These are phyloP conservation scores for Cunninghamia lanceolata DNA, from an alignment of 75 land plant genomes.

Conservation along the genomic window DNA sequence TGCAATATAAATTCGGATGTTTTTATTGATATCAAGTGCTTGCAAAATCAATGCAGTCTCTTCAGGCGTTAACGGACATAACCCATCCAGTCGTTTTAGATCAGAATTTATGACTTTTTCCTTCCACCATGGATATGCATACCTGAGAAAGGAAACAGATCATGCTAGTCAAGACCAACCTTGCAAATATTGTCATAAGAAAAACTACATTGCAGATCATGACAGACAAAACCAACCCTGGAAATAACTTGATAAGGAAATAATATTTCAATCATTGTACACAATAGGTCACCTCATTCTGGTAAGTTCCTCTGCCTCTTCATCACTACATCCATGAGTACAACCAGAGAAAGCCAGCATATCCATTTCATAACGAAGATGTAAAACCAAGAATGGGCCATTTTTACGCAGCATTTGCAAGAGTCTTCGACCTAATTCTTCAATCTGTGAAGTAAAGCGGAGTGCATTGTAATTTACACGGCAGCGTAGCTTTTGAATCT, in stretches of 20 bases:
- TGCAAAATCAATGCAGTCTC: conserved; percentile 45
- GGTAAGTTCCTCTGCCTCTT: conserved; percentile 56
- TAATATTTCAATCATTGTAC: neutral
- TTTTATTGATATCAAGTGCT: conserved; percentile 32
- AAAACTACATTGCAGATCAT: neutral
- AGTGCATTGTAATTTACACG: conserved; percentile 76
- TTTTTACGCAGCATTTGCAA: conserved; percentile 24
- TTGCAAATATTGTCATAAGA: conserved; percentile 11
- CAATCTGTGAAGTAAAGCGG: conserved; percentile 63
- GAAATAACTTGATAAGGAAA: neutral
- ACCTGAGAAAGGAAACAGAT: conserved; percentile 35
- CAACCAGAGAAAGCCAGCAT: conserved; percentile 85
- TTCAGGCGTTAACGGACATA: conserved; percentile 62
- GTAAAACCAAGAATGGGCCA: conserved; percentile 46
- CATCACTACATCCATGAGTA: conserved; percentile 49
- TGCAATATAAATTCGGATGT: conserved; percentile 51
- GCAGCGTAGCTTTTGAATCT: conserved; percentile 66
- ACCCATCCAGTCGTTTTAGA: conserved; percentile 36
- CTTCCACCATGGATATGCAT: conserved; percentile 66
- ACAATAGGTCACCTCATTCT: conserved; percentile 40
- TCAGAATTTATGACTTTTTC: conserved; percentile 57
- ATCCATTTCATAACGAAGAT: conserved; percentile 82
- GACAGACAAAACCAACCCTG: neutral
- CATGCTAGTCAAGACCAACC: conserved; percentile 48
- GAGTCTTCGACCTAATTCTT: conserved; percentile 62